Conservation (phyloP, 805 yeast species). For the Candida corydali region DNA sequence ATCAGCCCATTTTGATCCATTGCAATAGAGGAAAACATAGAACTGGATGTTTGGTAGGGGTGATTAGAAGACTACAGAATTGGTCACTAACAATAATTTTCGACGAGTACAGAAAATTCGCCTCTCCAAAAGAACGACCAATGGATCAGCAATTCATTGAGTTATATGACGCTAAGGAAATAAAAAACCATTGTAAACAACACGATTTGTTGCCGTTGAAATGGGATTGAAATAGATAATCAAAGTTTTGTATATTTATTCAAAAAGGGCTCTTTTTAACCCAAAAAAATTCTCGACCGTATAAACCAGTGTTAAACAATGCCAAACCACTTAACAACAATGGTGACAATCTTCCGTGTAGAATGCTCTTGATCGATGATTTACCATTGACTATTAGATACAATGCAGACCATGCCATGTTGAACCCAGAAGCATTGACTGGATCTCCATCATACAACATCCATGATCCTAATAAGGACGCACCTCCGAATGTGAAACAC, state of each 20-base stretch:
- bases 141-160: conserved; percentile 95
- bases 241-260: conserved; percentile 2
- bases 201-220: conserved; percentile 61
- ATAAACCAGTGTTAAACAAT: conserved; percentile 55
- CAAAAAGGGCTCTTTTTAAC: conserved; percentile 6
- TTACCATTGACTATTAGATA: conserved; percentile 70
- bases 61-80: conserved; percentile 78
- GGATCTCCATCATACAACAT: conserved; percentile 75
- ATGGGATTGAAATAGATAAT: conserved; percentile 43
- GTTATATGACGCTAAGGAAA: conserved; percentile 67
- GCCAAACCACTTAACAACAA: conserved; percentile 56
- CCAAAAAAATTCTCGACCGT: conserved; percentile 41
- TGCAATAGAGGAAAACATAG: conserved; percentile 97
- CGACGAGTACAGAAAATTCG: conserved; percentile 92
- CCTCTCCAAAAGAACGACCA: conserved; percentile 92
- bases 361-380: conserved; percentile 47
- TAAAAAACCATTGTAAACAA: conserved; percentile 49
- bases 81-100: conserved; percentile 95
- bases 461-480: conserved; percentile 64
- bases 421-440: conserved; percentile 76
- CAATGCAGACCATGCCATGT: conserved; percentile 75
- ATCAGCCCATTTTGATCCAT: conserved; percentile 90
- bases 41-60: conserved; percentile 95
- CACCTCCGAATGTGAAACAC: conserved; percentile 56
- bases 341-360: conserved; percentile 61